A percentile compares a stretch with the other conserved stretches of the same genome.
Conservation (phyloP, 2,329 filamentous ascomycete species). For the Epichloe aotearoae region DNA sequence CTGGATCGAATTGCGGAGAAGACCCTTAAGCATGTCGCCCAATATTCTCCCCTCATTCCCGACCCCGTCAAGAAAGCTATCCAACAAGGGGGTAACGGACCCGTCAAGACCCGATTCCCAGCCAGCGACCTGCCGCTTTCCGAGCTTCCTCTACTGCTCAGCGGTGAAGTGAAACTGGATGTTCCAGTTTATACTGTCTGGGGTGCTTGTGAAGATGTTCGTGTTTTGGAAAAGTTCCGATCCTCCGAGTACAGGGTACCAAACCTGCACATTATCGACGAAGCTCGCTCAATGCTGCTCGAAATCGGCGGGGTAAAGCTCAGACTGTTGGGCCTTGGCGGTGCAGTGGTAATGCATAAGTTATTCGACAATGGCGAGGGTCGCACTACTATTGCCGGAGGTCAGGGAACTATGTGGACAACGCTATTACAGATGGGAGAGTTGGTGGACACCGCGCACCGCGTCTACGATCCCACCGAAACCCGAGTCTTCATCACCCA, state of each 20-base stretch:
- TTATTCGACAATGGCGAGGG: conserved; percentile 98
- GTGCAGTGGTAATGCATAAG: conserved; percentile 99
- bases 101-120: conserved; percentile 76
- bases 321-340: conserved; percentile 80
- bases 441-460: conserved; percentile 91
- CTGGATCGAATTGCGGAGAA: conserved; percentile 97
- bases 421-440: conserved; percentile 97
- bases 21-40: conserved; percentile 94
- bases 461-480: conserved; percentile 95
- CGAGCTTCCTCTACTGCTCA: conserved; percentile 79
- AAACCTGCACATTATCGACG: conserved; percentile 96
- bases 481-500: conserved; percentile 95
- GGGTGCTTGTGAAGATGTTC: conserved; percentile 97
- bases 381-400: conserved; percentile 92
- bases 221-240: conserved; percentile 92
- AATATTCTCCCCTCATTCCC: conserved; percentile 89
- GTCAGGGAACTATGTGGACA: conserved; percentile 99
- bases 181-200: conserved; percentile 97
- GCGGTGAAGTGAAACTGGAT: conserved; percentile 79
- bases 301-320: conserved; percentile 95
- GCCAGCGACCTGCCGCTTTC: conserved; percentile 79
- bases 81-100: conserved; percentile 51
- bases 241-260: conserved; percentile 96
- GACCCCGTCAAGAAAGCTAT: conserved; percentile 62
- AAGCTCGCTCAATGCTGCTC: conserved; percentile 88